Evolutionary conservation across 1,139 yeast genomes (phyloP), one percentile per base, ranked within the genome.

Genomic region (Hansenula anomala): DNA sequence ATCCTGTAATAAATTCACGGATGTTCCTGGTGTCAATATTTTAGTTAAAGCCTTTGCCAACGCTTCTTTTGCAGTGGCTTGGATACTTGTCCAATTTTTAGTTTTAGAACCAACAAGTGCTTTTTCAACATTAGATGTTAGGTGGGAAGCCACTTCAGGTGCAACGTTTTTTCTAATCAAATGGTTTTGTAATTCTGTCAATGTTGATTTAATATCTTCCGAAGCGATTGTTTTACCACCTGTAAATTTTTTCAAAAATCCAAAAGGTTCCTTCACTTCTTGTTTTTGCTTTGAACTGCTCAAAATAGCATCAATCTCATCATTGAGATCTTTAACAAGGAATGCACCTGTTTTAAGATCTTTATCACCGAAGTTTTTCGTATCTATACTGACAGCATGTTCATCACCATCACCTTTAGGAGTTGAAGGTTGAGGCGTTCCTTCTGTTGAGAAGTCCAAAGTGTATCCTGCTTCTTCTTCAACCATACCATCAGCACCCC

Each of bases 1-100:
- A 53, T 89, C 96, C 49, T 87, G 86, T 24, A 92, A 69, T 44
- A 92, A 67, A 56, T 92, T 96, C 1, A 92, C 80, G 1, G 97
- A 88, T 1, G 94, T 88, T 47, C 90, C 87, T 12, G 98, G 98
- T 0, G 98, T 90, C 46, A 92, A 68, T 34, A 90, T 78, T 53
- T 85, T 83, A 34, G 90, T 80, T 38, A 92, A 67, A 37, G 92
- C 90, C 29, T 79, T 86, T 1, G 79, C 75, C 58, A 92, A 69
- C 3, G 95, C 75, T 33, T 74, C 74, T 47, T 80, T 71, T 9
- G 81, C 84, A 1, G 84, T 74, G 20, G 71, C 66, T 40, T 75
- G 78, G 1, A 74, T 75, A 6, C 80, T 68, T 1, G 87, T 77
- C 75, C 87, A 82, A 44, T 67, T 75, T 39, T 75, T 76, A 0